Base-by-base conservation (phyloP, 139 green algal genomes). In the Ettlia oleoabundans region DNA sequence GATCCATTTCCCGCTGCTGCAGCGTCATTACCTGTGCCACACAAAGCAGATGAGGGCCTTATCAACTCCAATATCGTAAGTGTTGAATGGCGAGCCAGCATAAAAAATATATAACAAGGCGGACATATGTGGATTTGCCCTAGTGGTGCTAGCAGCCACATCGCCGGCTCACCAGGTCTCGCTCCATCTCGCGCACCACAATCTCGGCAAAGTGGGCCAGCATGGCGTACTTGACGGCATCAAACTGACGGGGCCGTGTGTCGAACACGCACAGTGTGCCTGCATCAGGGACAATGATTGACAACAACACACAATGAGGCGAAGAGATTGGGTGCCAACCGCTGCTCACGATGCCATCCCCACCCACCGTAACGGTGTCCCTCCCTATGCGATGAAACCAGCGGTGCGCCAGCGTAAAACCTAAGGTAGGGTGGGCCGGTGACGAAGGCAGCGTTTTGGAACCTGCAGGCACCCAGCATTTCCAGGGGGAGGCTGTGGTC, bases 211-310 rank as follows among this genome's bases (percentile, higher is more conserved):
- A 91, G 81, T 96, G 94, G 42, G 85, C 81, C 43, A 98, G 58
- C 75, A 81, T 62, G n/a, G 75, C 58, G n/a, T 71, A 81, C 26
- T 71, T 63, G 55, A n/a, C 37, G 0, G 75, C 40, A 28, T 38
- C 7, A 78, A 98, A 47, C 3, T 42, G 42, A 13, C 92, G 90
- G 28, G 92, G 90, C 80, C 86, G 71, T 55, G 64, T 80, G 85
- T 98, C 94, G 47, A 97, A 96, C 71, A 97, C 83, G 71, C 93
- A 95, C 65, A 96, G 85, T 2, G 92, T 93, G 40, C 94, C 94
- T 42, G 95, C 5, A n/a, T n/a, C n/a, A n/a, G n/a, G n/a, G n/a
- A n/a, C n/a, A n/a, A n/a, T n/a, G n/a, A n/a, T n/a, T n/a, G n/a
- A n/a, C n/a, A n/a, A n/a, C n/a, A n/a, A n/a, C n/a, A n/a, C n/a